Percentiles rank a stretch among this genome's conserved stretches.
phyloP scores from a whole-genome alignment of 148 eudicot species.

The Vaccinium corymbosum region DNA sequence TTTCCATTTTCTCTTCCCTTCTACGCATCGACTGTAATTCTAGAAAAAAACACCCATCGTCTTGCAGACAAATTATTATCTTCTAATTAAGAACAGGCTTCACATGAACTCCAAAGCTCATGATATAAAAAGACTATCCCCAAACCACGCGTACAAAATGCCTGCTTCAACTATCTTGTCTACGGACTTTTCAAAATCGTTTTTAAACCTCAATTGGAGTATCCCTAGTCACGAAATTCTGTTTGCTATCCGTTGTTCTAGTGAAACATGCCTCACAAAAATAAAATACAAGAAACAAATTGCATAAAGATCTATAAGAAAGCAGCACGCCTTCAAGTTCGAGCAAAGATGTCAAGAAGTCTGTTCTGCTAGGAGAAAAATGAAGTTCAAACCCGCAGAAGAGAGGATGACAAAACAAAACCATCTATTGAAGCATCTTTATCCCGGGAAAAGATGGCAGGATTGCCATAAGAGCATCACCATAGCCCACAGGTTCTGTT shows the following conservation, averaged over 20 bases:
- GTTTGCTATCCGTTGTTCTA: neutral
- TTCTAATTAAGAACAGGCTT: neutral
- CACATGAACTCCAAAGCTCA: neutral
- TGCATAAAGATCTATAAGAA: neutral
- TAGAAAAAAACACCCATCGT: neutral
- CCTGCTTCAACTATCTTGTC: neutral
- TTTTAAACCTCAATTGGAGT: neutral
- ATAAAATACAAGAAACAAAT: neutral
- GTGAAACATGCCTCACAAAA: neutral
- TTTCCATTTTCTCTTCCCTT: neutral
- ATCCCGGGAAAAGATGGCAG: conserved; percentile 93
- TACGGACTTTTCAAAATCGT: neutral
- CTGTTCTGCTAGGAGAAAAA: neutral
- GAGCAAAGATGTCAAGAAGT: neutral
- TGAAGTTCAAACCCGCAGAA: neutral
- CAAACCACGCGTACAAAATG: neutral
- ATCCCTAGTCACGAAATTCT: neutral
- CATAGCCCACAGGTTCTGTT: conserved; percentile 82
- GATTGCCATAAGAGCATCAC: conserved; percentile 72
- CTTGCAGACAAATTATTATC: neutral
- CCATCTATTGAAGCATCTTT: conserved; percentile 43
- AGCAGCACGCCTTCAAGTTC: neutral
- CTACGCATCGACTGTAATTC: neutral
- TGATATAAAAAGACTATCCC: neutral
- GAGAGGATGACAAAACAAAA: neutral